A percentile compares a stretch with the other conserved stretches of the same genome.
phyloP scores from a whole-genome alignment of 495 filamentous ascomycete genomes.

The Podospora pseudocomata region DNA sequence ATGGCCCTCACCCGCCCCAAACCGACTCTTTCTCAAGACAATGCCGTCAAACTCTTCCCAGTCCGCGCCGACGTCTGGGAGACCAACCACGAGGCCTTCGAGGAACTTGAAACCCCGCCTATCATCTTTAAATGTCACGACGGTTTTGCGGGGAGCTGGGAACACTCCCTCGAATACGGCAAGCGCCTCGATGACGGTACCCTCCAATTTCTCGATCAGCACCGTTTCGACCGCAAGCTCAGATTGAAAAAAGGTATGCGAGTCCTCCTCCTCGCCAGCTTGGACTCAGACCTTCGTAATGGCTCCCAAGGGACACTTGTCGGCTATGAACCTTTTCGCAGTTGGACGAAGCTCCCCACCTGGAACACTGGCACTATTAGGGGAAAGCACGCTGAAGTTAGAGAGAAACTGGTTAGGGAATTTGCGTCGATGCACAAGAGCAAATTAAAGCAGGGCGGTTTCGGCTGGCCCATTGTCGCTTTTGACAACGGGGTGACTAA shows the following conservation, averaged over 20 bases:
- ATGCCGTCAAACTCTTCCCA: not conserved
- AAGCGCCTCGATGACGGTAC: not conserved
- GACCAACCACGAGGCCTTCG: not conserved
- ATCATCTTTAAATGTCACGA: not conserved
- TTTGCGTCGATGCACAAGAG: not conserved
- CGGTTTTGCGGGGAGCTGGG: not conserved
- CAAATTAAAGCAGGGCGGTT: not conserved
- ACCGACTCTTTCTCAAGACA: too few relatives aligned
- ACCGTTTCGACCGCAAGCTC: not conserved
- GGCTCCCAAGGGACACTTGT: conserved; percentile 1
- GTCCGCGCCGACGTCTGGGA: not conserved
- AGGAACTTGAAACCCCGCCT: not conserved
- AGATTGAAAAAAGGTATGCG: not conserved
- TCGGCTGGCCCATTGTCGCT: not conserved
- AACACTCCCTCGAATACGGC: not conserved
- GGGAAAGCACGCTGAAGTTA: not conserved
- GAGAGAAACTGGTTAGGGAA: not conserved
- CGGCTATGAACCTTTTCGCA: not conserved
- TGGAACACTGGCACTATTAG: not conserved
- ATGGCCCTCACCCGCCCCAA: not conserved
- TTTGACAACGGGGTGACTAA: conserved; percentile 3
- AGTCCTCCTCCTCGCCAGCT: not conserved
- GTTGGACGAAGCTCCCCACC: not conserved
- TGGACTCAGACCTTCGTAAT: not conserved
- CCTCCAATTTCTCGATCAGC: not conserved